A percentile compares a stretch with the other conserved stretches of the same genome.
Evolutionary conservation across 1,284 basidiomycete genomes (phyloP).

Genomic region (Coniferiporia weirii): DNA sequence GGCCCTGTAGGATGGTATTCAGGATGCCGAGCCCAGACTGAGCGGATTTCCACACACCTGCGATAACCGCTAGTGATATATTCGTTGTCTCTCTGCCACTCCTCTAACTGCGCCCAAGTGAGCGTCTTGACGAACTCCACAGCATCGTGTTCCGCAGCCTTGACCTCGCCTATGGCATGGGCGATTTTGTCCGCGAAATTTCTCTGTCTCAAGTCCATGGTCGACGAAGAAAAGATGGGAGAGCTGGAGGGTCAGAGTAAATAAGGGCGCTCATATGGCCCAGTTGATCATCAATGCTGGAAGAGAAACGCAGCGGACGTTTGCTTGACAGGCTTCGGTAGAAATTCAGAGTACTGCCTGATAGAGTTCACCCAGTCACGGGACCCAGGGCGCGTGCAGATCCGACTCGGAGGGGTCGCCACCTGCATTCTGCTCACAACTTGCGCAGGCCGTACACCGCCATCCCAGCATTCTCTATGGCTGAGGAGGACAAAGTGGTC

Average conservation of each 20-base stretch:
- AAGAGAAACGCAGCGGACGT: neutral
- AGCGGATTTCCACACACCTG: constrained; percentile 36
- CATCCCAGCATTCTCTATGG: too few relatives aligned
- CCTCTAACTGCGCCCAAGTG: constrained; percentile 58
- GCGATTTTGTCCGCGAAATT: constrained; percentile 6
- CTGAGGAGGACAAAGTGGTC: neutral
- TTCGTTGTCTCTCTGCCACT: constrained; percentile 74
- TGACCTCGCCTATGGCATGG: constrained; percentile 15
- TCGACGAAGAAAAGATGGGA: neutral
- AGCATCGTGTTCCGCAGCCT: constrained; percentile 8
- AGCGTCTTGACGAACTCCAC: constrained; percentile 34
- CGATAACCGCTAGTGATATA: constrained; percentile 72
- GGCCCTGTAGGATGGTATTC: constrained; percentile 36
- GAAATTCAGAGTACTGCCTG: too few relatives aligned
- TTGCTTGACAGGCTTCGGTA: neutral
- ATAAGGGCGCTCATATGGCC: too few relatives aligned
- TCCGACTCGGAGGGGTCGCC: too few relatives aligned
- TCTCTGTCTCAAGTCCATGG: constrained; percentile 8
- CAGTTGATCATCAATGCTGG: neutral
- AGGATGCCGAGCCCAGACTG: neutral
- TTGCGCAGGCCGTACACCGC: too few relatives aligned
- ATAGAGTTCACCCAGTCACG: neutral
- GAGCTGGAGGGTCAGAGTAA: neutral
- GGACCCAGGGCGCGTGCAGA: too few relatives aligned
- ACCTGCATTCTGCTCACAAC: too few relatives aligned